These are phyloP conservation scores for Tardiomyces depauwii DNA, from an alignment of 1,139 yeast species.

Conservation along the genomic window DNA sequence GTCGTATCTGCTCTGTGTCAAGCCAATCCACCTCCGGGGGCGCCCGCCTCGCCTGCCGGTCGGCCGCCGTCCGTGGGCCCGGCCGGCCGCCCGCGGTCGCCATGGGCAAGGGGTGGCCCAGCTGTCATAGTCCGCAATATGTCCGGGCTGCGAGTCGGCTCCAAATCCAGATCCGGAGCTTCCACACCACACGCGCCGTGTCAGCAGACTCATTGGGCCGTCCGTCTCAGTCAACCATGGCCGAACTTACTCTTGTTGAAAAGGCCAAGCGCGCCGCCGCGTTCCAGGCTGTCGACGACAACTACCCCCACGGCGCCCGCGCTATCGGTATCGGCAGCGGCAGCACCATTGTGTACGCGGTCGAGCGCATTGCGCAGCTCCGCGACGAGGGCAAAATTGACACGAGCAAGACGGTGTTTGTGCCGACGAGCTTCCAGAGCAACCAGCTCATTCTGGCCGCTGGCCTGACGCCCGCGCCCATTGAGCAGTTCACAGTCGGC, in stretches of 20 bases:
- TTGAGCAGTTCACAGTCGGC: slow-evolving; percentile 60
- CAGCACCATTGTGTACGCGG: slow-evolving; percentile 90
- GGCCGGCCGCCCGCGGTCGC: too few relatives aligned
- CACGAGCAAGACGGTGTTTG: slow-evolving; percentile 37
- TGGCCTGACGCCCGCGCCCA: slow-evolving; percentile 65
- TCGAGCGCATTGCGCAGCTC: slow-evolving; percentile 80
- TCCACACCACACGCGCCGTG: too few relatives aligned
- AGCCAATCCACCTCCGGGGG: too few relatives aligned
- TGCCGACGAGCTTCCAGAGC: slow-evolving; percentile 96
- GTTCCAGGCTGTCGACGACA: slow-evolving; percentile 83
- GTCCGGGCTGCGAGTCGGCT: too few relatives aligned
- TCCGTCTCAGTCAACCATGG: not conserved
- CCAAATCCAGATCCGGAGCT: too few relatives aligned
- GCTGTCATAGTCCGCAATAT: too few relatives aligned
- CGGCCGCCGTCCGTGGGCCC: too few relatives aligned
- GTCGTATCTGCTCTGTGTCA: too few relatives aligned
- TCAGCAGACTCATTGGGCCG: too few relatives aligned
- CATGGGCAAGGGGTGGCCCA: too few relatives aligned
- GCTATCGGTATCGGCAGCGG: slow-evolving; percentile 95
- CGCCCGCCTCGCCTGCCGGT: too few relatives aligned
- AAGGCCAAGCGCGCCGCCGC: slow-evolving; percentile 80
- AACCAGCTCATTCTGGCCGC: slow-evolving; percentile 74
- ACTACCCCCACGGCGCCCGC: slow-evolving; percentile 57
- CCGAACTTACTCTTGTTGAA: slow-evolving; percentile 28
- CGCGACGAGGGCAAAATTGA: slow-evolving; percentile 37